phyloP scores from a whole-genome alignment of 2,329 filamentous ascomycete genomes.

The Diaporthe australafricana region DNA sequence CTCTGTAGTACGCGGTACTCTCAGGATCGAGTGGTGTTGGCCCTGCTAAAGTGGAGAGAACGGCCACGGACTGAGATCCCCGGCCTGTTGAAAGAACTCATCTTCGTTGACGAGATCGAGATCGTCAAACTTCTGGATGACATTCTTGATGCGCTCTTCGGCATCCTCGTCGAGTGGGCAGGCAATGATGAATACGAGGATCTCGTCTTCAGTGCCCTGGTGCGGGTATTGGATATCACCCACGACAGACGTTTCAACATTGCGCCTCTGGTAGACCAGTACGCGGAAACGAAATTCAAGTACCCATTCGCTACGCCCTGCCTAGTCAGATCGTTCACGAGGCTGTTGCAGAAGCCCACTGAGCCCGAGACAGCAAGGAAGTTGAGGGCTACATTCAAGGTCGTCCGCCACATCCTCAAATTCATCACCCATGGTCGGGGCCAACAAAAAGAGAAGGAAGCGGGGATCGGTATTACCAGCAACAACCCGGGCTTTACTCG shows the following conservation, averaged over 20 bases:
- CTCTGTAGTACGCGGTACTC: constrained; percentile 96
- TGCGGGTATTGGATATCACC: constrained; percentile 91
- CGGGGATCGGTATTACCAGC: constrained; percentile 84
- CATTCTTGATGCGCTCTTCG: constrained; percentile 91
- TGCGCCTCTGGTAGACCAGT: constrained; percentile 89
- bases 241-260: constrained; percentile 95
- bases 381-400: constrained; percentile 92
- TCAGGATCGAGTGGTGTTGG: constrained; percentile 87
- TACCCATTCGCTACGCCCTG: constrained; percentile 93
- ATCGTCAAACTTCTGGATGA: constrained; percentile 93
- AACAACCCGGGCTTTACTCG: constrained; percentile 80
- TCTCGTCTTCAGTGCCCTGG: constrained; percentile 88
- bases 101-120: constrained; percentile 97
- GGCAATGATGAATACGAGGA: constrained; percentile 94
- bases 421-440: constrained; percentile 92
- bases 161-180: constrained; percentile 90
- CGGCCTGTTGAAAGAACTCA: constrained; percentile 81
- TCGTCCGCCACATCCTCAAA: constrained; percentile 90
- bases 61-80: constrained; percentile 78
- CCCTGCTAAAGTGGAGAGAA: constrained; percentile 88
- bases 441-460: constrained; percentile 90
- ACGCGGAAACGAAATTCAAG: constrained; percentile 88
- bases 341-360: constrained; percentile 83
- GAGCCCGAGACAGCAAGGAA: constrained; percentile 87
- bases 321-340: constrained; percentile 85